phyloP scores from a whole-genome alignment of 2,329 filamentous ascomycete species.

The Talaromyces sp. region DNA sequence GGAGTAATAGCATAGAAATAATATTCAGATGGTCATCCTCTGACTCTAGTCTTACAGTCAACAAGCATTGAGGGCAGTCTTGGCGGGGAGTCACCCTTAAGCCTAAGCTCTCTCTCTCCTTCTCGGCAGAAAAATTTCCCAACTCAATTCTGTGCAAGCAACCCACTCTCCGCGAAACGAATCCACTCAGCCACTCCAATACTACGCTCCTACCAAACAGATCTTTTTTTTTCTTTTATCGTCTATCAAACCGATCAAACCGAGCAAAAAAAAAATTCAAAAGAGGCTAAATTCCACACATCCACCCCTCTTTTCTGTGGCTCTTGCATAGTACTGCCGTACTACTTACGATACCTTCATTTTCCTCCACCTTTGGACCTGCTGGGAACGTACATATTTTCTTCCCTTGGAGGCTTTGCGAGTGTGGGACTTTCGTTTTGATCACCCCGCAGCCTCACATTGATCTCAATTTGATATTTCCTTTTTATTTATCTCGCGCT shows the following conservation, averaged over 20 bases:
- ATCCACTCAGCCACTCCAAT: conserved; percentile 15
- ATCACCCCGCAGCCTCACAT: neutral
- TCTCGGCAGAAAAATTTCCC: conserved; percentile 3
- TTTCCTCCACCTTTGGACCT: neutral
- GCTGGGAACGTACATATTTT: neutral
- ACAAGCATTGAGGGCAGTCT: neutral
- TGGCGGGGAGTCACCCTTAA: conserved; percentile 3
- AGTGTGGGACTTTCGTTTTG: neutral
- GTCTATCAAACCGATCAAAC: conserved; percentile 20
- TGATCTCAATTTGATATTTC: neutral
- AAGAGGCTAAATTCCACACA: no score
- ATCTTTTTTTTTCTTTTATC: conserved; percentile 5
- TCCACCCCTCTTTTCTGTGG: neutral
- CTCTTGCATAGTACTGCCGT: neutral
- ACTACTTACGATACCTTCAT: neutral
- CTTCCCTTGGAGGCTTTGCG: neutral
- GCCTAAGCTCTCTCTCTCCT: neutral
- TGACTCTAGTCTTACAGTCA: no score
- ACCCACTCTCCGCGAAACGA: neutral
- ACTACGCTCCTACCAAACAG: neutral
- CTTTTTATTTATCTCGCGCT: neutral
- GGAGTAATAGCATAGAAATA: neutral
- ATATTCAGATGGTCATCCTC: neutral
- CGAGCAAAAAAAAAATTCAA: neutral
- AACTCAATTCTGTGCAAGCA: neutral